Evolutionary conservation across 2,329 filamentous ascomycete species (phyloP).

Genomic region (Fusarium sp.): DNA sequence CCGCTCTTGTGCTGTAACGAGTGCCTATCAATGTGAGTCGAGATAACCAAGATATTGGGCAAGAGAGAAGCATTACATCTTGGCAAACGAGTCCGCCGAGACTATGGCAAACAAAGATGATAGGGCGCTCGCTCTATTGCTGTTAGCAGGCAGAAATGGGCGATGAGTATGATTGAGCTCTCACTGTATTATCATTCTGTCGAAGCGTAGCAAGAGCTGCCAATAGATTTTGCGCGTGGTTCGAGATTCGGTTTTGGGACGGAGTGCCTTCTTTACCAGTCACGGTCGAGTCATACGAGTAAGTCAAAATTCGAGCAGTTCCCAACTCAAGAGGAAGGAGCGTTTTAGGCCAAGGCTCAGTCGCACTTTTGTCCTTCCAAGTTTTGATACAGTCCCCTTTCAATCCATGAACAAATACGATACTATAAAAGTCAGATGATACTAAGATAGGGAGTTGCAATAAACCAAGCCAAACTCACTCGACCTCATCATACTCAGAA

Average conservation of each 20-base stretch:
- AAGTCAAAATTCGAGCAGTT: slow-evolving; percentile 31
- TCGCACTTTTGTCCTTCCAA: slow-evolving; percentile 3
- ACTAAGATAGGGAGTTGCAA: no score
- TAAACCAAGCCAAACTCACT: background rate
- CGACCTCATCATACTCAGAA: background rate
- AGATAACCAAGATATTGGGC: no score
- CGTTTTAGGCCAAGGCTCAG: slow-evolving; percentile 13
- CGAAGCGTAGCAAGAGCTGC: slow-evolving; percentile 23
- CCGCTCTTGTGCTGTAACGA: slow-evolving; percentile 18
- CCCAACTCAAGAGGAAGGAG: slow-evolving; percentile 12
- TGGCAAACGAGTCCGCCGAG: slow-evolving; percentile 35
- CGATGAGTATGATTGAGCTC: background rate
- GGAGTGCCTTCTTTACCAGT: background rate
- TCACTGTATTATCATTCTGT: slow-evolving; percentile 21
- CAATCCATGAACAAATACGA: slow-evolving; percentile 36
- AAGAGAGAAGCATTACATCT: slow-evolving; percentile 29
- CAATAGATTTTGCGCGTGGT: slow-evolving; percentile 32
- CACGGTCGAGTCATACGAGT: slow-evolving; percentile 27
- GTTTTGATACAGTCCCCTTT: slow-evolving; percentile 31
- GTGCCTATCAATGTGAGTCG: slow-evolving; percentile 3
- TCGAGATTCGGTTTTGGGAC: slow-evolving; percentile 19
- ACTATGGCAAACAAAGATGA: slow-evolving; percentile 37
- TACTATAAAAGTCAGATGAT: background rate
- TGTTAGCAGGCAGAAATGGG: background rate
- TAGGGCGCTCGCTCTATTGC: slow-evolving; percentile 5